A percentile compares a stretch with the other conserved stretches of the same genome.
Evolutionary conservation across 441 rosid genomes (phyloP).

Genomic region (Adansonia grandidieri): DNA sequence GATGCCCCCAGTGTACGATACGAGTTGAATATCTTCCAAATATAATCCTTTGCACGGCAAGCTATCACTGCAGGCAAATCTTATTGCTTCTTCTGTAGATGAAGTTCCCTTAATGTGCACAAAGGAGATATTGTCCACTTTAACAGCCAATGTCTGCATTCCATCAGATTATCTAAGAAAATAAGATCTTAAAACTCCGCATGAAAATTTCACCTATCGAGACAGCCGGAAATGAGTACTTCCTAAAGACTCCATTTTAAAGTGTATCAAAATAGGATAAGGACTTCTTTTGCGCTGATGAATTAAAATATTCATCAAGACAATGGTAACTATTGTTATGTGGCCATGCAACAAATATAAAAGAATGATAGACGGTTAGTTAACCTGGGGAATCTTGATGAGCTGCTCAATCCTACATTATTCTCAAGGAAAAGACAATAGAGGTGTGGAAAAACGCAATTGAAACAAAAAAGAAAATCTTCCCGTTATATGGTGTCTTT

Average conservation of each 20-base stretch:
- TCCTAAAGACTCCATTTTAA: no score
- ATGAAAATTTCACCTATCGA: no score
- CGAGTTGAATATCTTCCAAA: constrained; percentile 68
- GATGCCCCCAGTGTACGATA: constrained; percentile 38
- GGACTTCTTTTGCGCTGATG: no score
- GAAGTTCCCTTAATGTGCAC: constrained; percentile 68
- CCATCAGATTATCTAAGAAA: constrained; percentile 9
- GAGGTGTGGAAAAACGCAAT: not conserved
- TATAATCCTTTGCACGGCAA: constrained; percentile 62
- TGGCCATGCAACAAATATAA: no score
- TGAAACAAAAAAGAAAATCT: not conserved
- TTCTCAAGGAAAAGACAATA: no score
- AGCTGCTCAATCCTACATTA: no score
- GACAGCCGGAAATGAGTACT: no score
- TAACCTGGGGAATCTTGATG: not conserved
- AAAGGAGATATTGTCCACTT: constrained; percentile 64
- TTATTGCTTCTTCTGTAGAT: constrained; percentile 74
- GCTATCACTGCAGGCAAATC: constrained; percentile 72
- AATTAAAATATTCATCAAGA: no score
- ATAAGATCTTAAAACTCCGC: not conserved
- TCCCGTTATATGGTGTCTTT: not conserved
- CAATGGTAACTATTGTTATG: no score
- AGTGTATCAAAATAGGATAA: no score
- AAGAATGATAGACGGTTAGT: not conserved
- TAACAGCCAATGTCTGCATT: constrained; percentile 80